Evolutionary conservation across 2,329 filamentous ascomycete species (phyloP).

Genomic region (Fusarium virguliforme): DNA sequence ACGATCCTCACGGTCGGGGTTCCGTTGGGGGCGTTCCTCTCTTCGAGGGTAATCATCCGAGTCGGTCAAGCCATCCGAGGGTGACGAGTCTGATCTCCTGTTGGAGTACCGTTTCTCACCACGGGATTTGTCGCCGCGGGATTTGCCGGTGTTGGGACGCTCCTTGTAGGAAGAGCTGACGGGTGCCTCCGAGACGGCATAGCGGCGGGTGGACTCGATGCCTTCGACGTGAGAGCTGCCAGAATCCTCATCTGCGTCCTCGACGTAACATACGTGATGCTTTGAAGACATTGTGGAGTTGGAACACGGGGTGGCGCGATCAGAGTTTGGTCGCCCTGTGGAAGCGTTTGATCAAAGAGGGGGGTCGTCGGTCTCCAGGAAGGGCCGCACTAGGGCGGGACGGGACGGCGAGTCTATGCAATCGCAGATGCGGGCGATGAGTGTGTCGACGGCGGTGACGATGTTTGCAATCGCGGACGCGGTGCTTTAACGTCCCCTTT

Average conservation of each 20-base stretch:
- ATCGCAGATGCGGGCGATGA: conserved; percentile 46
- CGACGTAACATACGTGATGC: conserved; percentile 62
- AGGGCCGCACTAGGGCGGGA: conserved; percentile 54
- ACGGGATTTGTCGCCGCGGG: conserved; percentile 64
- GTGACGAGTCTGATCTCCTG: conserved; percentile 58
- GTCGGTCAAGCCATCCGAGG: conserved; percentile 57
- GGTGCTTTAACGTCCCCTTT: conserved; percentile 48
- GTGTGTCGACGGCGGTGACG: conserved; percentile 33
- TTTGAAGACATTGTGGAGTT: conserved; percentile 61
- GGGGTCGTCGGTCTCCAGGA: conserved; percentile 47
- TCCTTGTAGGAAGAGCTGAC: conserved; percentile 63
- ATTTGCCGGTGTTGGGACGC: conserved; percentile 68
- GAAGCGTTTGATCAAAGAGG: conserved; percentile 44
- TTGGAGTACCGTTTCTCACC: conserved; percentile 57
- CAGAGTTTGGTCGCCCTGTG: conserved; percentile 42
- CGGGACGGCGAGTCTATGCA: conserved; percentile 42
- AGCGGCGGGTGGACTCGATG: conserved; percentile 59
- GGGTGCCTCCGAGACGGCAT: conserved; percentile 65
- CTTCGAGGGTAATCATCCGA: conserved; percentile 63
- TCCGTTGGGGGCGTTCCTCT: conserved; percentile 47
- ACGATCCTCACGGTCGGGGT: conserved; percentile 52
- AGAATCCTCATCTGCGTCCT: conserved; percentile 69
- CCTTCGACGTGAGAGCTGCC: conserved; percentile 61
- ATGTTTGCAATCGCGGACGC: conserved; percentile 41
- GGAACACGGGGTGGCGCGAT: conserved; percentile 39